Evolutionary conservation across 2,329 filamentous ascomycete genomes (phyloP).

Genomic region (Botryosphaeria dothidea): DNA sequence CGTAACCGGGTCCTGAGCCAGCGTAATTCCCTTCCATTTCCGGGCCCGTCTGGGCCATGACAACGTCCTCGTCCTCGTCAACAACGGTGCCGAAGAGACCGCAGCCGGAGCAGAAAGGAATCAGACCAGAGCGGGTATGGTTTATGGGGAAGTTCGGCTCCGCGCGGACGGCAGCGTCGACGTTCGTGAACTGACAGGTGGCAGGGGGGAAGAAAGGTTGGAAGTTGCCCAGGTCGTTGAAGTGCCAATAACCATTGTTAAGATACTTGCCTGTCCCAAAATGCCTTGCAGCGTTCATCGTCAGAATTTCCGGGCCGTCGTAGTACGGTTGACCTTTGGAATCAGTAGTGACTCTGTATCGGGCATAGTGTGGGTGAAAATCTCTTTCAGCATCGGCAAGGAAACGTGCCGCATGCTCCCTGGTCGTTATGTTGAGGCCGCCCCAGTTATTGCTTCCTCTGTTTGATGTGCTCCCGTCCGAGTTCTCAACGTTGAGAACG

Average conservation of each 20-base stretch:
- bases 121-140: neutral
- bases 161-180: neutral
- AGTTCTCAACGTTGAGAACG: neutral
- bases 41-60: constrained; percentile 1
- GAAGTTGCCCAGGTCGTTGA: constrained; percentile 3
- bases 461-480: neutral
- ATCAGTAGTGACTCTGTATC: neutral
- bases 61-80: neutral
- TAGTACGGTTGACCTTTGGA: neutral
- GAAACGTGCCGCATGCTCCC: neutral
- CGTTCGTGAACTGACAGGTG: neutral
- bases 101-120: neutral
- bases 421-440: neutral
- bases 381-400: neutral
- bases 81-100: neutral
- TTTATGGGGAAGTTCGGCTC: neutral
- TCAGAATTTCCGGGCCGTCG: neutral
- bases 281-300: neutral
- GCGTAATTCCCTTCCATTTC: neutral
- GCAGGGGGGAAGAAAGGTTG: neutral
- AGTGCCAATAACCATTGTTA: neutral
- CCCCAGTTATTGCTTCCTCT: neutral
- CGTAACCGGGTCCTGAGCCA: neutral
- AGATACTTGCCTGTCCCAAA: neutral
- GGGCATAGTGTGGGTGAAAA: neutral